phyloP scores from a whole-genome alignment of 2,329 filamentous ascomycete species.

The Pyricularia pennisetigena region DNA sequence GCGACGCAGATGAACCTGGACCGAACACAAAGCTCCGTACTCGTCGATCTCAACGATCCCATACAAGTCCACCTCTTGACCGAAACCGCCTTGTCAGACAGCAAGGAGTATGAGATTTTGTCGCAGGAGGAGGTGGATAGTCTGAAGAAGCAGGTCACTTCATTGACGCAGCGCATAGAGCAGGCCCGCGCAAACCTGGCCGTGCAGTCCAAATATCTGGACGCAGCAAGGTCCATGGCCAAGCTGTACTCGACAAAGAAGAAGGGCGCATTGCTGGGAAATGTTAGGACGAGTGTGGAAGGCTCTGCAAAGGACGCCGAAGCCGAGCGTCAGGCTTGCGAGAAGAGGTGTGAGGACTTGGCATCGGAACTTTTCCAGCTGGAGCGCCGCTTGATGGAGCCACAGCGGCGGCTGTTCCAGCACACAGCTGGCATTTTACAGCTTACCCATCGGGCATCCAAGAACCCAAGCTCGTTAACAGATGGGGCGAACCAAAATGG shows the following conservation, averaged over 20 bases:
- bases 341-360: conserved; percentile 77
- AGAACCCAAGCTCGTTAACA: conserved; percentile 24
- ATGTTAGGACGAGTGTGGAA: conserved; percentile 33
- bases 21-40: conserved; percentile 42
- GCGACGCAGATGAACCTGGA: conserved; percentile 35
- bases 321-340: conserved; percentile 62
- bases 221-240: conserved; percentile 81
- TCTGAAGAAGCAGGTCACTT: conserved; percentile 76
- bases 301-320: conserved; percentile 52
- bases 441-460: conserved; percentile 71
- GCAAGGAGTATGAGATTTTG: conserved; percentile 73
- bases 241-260: conserved; percentile 63
- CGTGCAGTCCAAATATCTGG: conserved; percentile 87
- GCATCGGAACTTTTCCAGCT: conserved; percentile 70
- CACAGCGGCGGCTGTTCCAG: conserved; percentile 68
- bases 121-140: conserved; percentile 87
- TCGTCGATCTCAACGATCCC: conserved; percentile 55
- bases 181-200: conserved; percentile 73
- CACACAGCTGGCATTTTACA: conserved; percentile 91
- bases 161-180: conserved; percentile 67
- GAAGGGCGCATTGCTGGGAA: conserved; percentile 34
- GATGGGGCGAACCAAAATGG: conserved; percentile 27
- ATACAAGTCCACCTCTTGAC: conserved; percentile 87
- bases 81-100: conserved; percentile 87
- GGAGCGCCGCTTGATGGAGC: conserved; percentile 65